phyloP scores from a whole-genome alignment of 129 eudicot species.

The Chrysanthemum seticuspe region DNA sequence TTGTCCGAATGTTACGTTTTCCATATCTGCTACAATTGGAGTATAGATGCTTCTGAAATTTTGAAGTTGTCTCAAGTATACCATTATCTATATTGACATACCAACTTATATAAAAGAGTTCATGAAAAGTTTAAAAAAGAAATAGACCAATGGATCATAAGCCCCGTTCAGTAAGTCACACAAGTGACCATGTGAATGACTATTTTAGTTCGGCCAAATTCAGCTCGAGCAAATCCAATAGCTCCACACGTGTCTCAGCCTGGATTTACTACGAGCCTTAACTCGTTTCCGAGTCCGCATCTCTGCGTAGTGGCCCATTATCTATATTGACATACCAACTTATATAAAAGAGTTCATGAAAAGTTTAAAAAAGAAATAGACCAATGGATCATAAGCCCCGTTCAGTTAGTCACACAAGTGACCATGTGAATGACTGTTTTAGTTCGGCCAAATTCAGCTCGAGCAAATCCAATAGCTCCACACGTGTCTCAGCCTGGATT shows the following conservation, averaged over 20 bases:
- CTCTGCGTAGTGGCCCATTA: neutral
- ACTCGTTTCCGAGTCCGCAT: too few relatives aligned
- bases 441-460: conserved; percentile 33
- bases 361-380: neutral
- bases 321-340: neutral
- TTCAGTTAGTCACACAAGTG: conserved; percentile 36
- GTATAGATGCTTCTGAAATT: too few relatives aligned
- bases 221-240: conserved; percentile 9
- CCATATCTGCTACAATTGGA: too few relatives aligned
- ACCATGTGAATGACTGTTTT: conserved; percentile 42
- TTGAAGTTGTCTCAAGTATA: too few relatives aligned
- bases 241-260: conserved; percentile 7
- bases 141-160: conserved; percentile 27
- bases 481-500: too few relatives aligned
- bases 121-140: neutral
- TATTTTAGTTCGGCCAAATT: conserved; percentile 33
- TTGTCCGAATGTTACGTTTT: too few relatives aligned
- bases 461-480: conserved; percentile 20
- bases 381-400: conserved; percentile 46
- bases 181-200: conserved; percentile 38
- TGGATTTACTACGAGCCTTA: too few relatives aligned
- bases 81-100: neutral
- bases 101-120: too few relatives aligned
- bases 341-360: too few relatives aligned
- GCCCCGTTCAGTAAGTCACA: conserved; percentile 49